A percentile compares a stretch with the other conserved stretches of the same genome.
phyloP scores from a whole-genome alignment of 495 filamentous ascomycete species.

The Xylaria venustula region DNA sequence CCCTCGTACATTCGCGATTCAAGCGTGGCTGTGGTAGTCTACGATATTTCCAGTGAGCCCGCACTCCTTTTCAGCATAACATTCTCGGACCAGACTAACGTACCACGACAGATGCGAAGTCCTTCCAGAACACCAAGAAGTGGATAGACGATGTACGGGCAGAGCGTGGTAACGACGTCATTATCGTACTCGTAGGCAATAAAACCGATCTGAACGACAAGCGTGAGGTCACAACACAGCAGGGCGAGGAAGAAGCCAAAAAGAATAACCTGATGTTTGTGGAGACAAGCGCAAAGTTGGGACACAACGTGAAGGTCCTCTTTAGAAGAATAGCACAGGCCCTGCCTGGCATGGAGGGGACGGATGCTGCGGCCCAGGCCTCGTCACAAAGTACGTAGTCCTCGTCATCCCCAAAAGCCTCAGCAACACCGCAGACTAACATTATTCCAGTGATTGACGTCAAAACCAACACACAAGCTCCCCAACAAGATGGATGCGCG shows the following conservation, averaged over 20 bases:
- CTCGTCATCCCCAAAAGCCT: neutral
- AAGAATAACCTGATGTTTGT: constrained; percentile 96
- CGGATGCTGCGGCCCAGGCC: constrained; percentile 59
- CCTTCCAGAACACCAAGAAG: constrained; percentile 96
- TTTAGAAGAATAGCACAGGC: constrained; percentile 98
- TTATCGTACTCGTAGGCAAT: constrained; percentile 97
- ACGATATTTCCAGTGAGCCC: constrained; percentile 84
- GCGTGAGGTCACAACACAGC: constrained; percentile 87
- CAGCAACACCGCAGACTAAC: constrained; percentile 22
- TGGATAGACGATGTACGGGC: constrained; percentile 98
- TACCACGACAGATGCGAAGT: constrained; percentile 65
- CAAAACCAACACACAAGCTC: constrained; percentile 73
- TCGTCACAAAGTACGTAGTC: constrained; percentile 62
- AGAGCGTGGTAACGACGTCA: constrained; percentile 95
- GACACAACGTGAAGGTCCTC: constrained; percentile 95
- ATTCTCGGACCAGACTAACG: constrained; percentile 16
- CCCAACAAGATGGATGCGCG: constrained; percentile 76
- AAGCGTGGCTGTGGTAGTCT: constrained; percentile 94
- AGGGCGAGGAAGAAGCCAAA: constrained; percentile 98
- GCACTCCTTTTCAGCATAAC: neutral
- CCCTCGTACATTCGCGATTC: constrained; percentile 98
- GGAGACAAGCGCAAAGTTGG: constrained; percentile 96
- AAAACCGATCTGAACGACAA: constrained; percentile 99
- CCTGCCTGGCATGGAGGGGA: constrained; percentile 94
- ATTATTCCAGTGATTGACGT: constrained; percentile 80